phyloP scores from a whole-genome alignment of 2,329 filamentous ascomycete genomes.

The Ceratocystis cubensis region DNA sequence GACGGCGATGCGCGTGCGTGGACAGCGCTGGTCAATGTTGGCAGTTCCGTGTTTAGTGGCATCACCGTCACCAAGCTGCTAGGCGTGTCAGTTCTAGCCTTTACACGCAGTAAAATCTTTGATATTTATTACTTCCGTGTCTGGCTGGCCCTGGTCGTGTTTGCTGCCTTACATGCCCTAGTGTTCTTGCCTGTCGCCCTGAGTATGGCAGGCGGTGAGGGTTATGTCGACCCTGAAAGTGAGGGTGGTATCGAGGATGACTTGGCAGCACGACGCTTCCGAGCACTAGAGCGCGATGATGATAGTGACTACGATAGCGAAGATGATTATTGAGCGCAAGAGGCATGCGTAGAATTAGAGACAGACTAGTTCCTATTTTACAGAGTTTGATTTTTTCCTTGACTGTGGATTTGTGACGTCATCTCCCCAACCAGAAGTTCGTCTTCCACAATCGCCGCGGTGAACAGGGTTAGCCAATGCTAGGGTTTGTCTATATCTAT shows the following conservation, averaged over 20 bases:
- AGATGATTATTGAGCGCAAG: background rate
- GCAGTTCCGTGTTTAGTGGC: conserved; percentile 85
- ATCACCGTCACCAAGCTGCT: conserved; percentile 94
- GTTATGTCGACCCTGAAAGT: conserved; percentile 76
- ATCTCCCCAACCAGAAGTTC: no score
- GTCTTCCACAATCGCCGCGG: no score
- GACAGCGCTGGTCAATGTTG: conserved; percentile 89
- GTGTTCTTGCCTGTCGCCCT: conserved; percentile 85
- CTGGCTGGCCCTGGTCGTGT: conserved; percentile 82
- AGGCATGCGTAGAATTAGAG: background rate
- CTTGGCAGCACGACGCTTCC: conserved; percentile 57
- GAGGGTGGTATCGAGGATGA: conserved; percentile 87
- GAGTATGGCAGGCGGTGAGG: conserved; percentile 71
- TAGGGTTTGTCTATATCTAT: background rate
- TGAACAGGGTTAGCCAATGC: background rate
- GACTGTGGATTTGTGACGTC: background rate
- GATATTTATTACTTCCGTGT: conserved; percentile 99
- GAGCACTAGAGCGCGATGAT: conserved; percentile 11
- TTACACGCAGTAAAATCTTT: conserved; percentile 95
- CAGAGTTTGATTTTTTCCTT: background rate
- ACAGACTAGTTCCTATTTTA: background rate
- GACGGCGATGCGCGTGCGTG: conserved; percentile 71
- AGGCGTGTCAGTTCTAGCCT: conserved; percentile 82
- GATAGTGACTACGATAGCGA: conserved; percentile 16
- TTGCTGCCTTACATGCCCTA: conserved; percentile 77